phyloP scores from a whole-genome alignment of 2,329 filamentous ascomycete genomes.

The Pseudogymnoascus sp. region DNA sequence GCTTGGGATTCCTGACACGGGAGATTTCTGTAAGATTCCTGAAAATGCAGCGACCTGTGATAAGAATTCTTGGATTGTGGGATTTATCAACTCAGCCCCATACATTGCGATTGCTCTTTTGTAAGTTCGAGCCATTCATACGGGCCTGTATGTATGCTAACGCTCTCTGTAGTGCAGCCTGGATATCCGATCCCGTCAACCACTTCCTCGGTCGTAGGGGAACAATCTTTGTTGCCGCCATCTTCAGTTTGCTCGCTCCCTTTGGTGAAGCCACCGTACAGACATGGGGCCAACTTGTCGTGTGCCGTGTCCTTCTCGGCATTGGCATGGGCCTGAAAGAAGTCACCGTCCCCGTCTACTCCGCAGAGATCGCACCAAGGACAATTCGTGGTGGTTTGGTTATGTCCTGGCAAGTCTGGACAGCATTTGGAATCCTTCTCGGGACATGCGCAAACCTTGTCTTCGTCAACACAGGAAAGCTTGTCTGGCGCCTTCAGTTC shows the following conservation, averaged over 20 bases:
- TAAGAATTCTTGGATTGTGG: constrained; percentile 42
- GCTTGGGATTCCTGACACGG: constrained; percentile 30
- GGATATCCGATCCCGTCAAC: constrained; percentile 61
- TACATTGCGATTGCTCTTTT: constrained; percentile 41
- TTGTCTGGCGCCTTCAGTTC: constrained; percentile 57
- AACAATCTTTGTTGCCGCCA: constrained; percentile 69
- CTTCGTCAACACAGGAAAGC: constrained; percentile 42
- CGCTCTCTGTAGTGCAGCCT: constrained; percentile 47
- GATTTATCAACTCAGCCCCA: constrained; percentile 50
- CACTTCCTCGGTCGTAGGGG: constrained; percentile 57
- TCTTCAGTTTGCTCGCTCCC: constrained; percentile 44
- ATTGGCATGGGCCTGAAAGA: constrained; percentile 54
- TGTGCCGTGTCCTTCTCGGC: constrained; percentile 48
- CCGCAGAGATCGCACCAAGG: constrained; percentile 47
- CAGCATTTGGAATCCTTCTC: constrained; percentile 53
- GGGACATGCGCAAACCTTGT: constrained; percentile 37
- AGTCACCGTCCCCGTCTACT: constrained; percentile 42
- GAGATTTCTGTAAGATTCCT: neutral
- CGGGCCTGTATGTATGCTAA: constrained; percentile 24
- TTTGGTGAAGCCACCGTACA: constrained; percentile 53
- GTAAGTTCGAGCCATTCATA: constrained; percentile 12
- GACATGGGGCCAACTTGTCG: constrained; percentile 50
- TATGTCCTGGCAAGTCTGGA: constrained; percentile 78
- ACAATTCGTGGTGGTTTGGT: constrained; percentile 56
- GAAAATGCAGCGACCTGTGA: constrained; percentile 12